Base-by-base conservation (phyloP, 129 eudicot species). In the Flaveria linearis region DNA sequence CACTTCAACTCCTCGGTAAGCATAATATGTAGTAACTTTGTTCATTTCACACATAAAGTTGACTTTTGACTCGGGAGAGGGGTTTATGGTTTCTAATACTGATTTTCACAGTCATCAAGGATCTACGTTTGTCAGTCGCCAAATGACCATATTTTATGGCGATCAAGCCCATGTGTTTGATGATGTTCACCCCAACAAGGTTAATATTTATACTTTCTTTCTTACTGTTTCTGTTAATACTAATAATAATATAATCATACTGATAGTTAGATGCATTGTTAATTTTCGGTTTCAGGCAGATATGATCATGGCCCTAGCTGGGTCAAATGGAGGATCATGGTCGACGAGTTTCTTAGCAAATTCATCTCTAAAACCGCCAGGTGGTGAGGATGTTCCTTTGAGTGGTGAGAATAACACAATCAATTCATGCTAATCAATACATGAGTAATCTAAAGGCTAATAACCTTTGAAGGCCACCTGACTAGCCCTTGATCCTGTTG, bases 241-340 rank as follows among this genome's bases (percentile, higher is more conserved):
- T 11, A 55, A 28, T 0, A 71, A 17, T 36, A 12, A 7, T 62
- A 23, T 58, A 57, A 65, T 43, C 41, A 33, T 50, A 10, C n/a
- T 47, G 4, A 4, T 11, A 46, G 3, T 28, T 52, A 23, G 77
- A 65, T 30, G 18, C 41, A 64, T 49, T n/a, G 46, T 70, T 8
- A 57, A 26, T 33, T 66, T 61, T 68, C 4, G 45, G 41, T 83
- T 82, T 82, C 96, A 93, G 98, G 97, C 96, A n/a, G 98, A 93
- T 43, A 90, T 88, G 16, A 93, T 91, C 80, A 90, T 91, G 96
- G 88, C 96, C 2, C 81, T 93, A 66, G 98, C 98, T 25, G 96
- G 97, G 43, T 88, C 96, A 36, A 91, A 88, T 61, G 97, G 98
- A 58, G 98, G 97, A 87, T 93, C 98, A 16, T 93, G 98, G 98